phyloP scores from a whole-genome alignment of 2,329 filamentous ascomycete species.

The Fusarium lateritium region DNA sequence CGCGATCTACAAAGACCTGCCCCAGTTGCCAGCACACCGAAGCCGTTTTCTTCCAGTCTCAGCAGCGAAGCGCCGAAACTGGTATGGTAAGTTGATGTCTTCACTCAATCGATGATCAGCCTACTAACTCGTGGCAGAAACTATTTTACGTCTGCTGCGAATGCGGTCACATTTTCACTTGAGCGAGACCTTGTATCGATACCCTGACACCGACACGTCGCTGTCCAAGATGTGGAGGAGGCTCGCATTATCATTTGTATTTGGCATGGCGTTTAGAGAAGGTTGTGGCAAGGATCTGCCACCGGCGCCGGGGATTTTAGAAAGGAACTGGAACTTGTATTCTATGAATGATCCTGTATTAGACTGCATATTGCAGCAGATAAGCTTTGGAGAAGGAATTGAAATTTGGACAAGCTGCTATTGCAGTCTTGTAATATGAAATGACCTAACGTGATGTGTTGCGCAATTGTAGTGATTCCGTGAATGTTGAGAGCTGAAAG shows the following conservation, averaged over 20 bases:
- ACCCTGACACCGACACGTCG: slow-evolving; percentile 35
- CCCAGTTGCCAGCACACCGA: slow-evolving; percentile 88
- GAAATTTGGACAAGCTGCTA: slow-evolving; percentile 13
- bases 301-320: slow-evolving; percentile 30
- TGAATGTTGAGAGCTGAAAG: slow-evolving; percentile 42
- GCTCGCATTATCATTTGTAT: slow-evolving; percentile 39
- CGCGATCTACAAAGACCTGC: slow-evolving; percentile 88
- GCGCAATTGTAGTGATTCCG: neutral
- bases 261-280: slow-evolving; percentile 45
- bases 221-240: slow-evolving; percentile 37
- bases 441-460: neutral
- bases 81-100: slow-evolving; percentile 83
- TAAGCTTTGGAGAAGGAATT: slow-evolving; percentile 25
- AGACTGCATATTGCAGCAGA: slow-evolving; percentile 13
- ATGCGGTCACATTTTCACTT: slow-evolving; percentile 89
- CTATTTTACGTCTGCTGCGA: slow-evolving; percentile 94
- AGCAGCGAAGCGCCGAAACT: slow-evolving; percentile 95
- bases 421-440: slow-evolving; percentile 11
- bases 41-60: slow-evolving; percentile 98
- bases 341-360: slow-evolving; percentile 35
- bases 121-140: slow-evolving; percentile 70
- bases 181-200: slow-evolving; percentile 50
- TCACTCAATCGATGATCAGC: neutral
- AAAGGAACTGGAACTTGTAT: slow-evolving; percentile 36
- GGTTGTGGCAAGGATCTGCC: slow-evolving; percentile 25